Conservation (phyloP, 139 green algal genomes). For the Eudorina sp. region DNA sequence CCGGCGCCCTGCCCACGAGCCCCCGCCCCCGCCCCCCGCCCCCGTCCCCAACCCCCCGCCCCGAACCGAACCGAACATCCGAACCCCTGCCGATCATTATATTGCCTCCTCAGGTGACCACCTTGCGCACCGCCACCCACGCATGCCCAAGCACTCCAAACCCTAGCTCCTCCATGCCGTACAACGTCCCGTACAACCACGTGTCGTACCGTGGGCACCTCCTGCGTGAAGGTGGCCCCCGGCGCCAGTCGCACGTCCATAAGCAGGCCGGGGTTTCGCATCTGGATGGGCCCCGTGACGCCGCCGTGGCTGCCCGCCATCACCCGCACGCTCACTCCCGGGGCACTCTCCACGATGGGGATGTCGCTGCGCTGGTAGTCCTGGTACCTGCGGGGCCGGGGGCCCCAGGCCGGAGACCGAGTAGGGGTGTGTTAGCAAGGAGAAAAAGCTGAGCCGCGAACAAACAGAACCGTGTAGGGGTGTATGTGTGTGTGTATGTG, state of each 20-base stretch:
- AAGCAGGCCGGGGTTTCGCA: conserved; percentile 89
- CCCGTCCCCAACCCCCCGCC: too few species aligned
- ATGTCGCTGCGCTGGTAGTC: conserved; percentile 87
- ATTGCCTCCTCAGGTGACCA: too few species aligned
- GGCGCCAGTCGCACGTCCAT: conserved; percentile 81
- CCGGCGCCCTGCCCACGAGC: too few species aligned
- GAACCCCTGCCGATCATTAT: too few species aligned
- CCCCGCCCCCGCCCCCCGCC: too few species aligned
- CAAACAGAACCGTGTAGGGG: too few species aligned
- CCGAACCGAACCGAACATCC: too few species aligned
- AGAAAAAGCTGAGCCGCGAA: too few species aligned
- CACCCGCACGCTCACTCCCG: conserved; percentile 76
- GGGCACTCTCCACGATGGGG: conserved; percentile 59
- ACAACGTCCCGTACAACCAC: not conserved
- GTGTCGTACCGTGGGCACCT: conserved; percentile 48
- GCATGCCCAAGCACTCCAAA: not conserved
- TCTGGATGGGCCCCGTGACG: conserved; percentile 75
- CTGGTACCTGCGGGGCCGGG: conserved; percentile 79
- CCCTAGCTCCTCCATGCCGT: not conserved
- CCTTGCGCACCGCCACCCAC: too few species aligned
- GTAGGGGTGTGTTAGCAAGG: too few species aligned
- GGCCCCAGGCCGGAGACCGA: too few species aligned
- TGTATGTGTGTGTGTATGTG: too few species aligned
- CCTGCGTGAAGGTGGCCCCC: conserved; percentile 65
- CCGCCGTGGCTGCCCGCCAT: conserved; percentile 78